Base-by-base conservation (phyloP, 495 filamentous ascomycete genomes). In the Annulohypoxylon bovei region DNA sequence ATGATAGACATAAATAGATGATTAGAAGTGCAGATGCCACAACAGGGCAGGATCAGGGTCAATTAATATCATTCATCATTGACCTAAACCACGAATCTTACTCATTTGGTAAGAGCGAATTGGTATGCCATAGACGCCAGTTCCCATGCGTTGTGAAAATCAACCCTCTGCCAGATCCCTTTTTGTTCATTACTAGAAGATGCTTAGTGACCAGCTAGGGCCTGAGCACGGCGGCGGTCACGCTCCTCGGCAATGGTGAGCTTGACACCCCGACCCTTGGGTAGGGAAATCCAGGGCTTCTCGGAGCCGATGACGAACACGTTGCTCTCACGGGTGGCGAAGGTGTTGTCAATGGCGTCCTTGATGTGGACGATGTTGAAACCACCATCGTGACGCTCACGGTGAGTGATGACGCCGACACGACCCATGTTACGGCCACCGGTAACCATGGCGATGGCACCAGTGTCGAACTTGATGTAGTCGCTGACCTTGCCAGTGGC, bases 231-330 rank as follows among this genome's bases (percentile, higher is more conserved):
- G 78, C 92, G 90, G 81, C 94, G 93, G 86, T 98, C 95, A 84
- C 94, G 89, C 92, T 97, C 95, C 88, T 98, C 94, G 70, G 95
- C 93, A 80, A 98, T 98, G 78, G 92, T 89, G 79, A 98, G 91
- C 92, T 99, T 98, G 87, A 99, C 95, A 90, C 95, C 96, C 89
- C 96, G 97, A 87, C 95, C 95, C 93, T 98, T 98, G 81, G 95
- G 96, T 75, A 98, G 89, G 78, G 92, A 96, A 79, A 99, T 88
- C 96, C 95, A 99, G 71, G 95, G 94, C 91, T 98, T 98, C 76
- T 99, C 96, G 75, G 88, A 86, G 59, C 95, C 95, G 75, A 99
- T 97, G 84, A 98, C 89, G 85, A 97, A 97, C 72, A 98, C 94
- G 91, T 99, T 99, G 87, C 84, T 90, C 87, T 98, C 93, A 80